phyloP scores from a whole-genome alignment of 345 rosid species.

The Leavenworthia alabamica region DNA sequence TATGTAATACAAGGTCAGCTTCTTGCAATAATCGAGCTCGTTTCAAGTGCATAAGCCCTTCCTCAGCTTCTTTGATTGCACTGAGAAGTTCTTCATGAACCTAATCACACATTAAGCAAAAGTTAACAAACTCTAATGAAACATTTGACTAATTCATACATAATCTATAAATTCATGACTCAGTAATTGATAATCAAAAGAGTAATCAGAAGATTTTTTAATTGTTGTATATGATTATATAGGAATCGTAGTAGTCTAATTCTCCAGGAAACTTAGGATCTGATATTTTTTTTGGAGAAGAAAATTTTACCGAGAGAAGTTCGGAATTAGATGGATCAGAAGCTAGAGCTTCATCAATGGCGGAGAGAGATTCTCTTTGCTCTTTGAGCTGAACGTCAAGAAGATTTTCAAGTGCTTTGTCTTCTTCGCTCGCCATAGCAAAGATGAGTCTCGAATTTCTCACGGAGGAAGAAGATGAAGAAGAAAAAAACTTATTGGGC shows the following conservation, averaged over 20 bases:
- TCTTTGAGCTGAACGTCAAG: slow-evolving; percentile 63
- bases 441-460: neutral
- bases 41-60: slow-evolving; percentile 67
- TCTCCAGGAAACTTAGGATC: neutral
- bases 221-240: neutral
- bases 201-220: neutral
- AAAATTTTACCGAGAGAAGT: slow-evolving; percentile 50
- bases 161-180: neutral
- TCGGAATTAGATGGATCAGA: slow-evolving; percentile 64
- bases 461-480: slow-evolving; percentile 1
- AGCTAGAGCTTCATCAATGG: slow-evolving; percentile 57
- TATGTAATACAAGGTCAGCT: slow-evolving; percentile 45
- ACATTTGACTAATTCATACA: neutral
- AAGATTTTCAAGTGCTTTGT: slow-evolving; percentile 65
- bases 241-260: neutral
- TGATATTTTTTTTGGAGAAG: neutral
- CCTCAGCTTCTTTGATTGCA: slow-evolving; percentile 69
- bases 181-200: neutral
- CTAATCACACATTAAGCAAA: slow-evolving; percentile 33
- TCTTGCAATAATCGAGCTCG: slow-evolving; percentile 64
- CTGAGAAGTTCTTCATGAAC: slow-evolving; percentile 66
- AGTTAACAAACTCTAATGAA: neutral
- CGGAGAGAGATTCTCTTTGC: slow-evolving; percentile 66
- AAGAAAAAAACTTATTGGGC: neutral
- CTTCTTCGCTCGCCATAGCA: slow-evolving; percentile 60